These are phyloP conservation scores for Amoeboaphelidium protococcarum DNA, from an alignment of 371 early-diverging fungal species.

Conservation along the genomic window DNA sequence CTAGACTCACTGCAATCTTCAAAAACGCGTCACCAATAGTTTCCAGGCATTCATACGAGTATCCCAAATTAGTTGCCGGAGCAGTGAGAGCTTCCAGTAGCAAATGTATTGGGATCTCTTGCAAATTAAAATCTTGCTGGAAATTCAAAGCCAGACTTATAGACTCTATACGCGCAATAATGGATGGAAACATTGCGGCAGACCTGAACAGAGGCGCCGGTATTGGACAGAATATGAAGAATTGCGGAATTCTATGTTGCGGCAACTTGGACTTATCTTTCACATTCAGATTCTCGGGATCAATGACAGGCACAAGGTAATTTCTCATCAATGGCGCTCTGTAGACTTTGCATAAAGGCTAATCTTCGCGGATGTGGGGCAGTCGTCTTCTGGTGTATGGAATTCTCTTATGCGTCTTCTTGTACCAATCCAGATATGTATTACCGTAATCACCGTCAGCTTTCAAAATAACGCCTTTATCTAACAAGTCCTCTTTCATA, in stretches of 20 bases:
- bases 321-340: neutral
- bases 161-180: neutral
- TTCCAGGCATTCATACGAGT: conserved; percentile 82
- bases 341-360: neutral
- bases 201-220: neutral
- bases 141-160: neutral
- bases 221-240: neutral
- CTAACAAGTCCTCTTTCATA: neutral
- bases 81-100: conserved; percentile 31
- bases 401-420: neutral
- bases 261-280: neutral
- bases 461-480: too few relatives aligned
- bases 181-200: neutral
- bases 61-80: conserved; percentile 30
- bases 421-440: neutral
- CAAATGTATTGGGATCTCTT: neutral
- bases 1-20: conserved; percentile 49
- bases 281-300: neutral
- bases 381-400: neutral
- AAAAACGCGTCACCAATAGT: conserved; percentile 78
- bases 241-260: neutral
- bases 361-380: neutral
- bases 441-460: too few relatives aligned
- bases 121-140: neutral
- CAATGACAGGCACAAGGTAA: neutral